phyloP scores from a whole-genome alignment of 2,329 filamentous ascomycete species.

The Verticillium albo-atrum region DNA sequence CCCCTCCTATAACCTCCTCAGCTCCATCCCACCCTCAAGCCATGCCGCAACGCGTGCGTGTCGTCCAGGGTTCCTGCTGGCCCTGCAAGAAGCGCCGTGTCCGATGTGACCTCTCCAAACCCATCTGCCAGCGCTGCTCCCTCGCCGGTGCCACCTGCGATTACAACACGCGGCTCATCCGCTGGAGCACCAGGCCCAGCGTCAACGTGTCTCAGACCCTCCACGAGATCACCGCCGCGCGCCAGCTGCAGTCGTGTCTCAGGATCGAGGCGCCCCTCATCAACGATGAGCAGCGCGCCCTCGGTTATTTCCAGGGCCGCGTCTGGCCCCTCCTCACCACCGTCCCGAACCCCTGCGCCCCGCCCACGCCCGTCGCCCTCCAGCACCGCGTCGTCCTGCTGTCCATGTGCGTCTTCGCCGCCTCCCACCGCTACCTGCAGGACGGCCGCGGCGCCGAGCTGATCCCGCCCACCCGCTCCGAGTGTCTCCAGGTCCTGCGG shows the following conservation, averaged over 20 bases:
- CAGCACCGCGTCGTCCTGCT: constrained; percentile 26
- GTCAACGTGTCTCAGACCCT: constrained; percentile 20
- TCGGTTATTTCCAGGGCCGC: constrained; percentile 27
- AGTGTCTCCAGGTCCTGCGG: constrained; percentile 25
- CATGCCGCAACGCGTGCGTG: constrained; percentile 8
- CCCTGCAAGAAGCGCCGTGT: constrained; percentile 38
- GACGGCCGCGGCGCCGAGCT: constrained; percentile 20
- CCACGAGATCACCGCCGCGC: constrained; percentile 18
- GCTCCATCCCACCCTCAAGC: no score
- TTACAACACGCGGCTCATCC: constrained; percentile 33
- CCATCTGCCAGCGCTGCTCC: constrained; percentile 30
- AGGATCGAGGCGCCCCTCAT: constrained; percentile 9
- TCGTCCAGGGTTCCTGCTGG: constrained; percentile 38
- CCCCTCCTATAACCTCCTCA: not conserved
- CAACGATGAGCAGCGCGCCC: constrained; percentile 21
- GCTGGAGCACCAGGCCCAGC: constrained; percentile 34
- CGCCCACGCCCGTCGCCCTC: constrained; percentile 22
- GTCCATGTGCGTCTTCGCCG: constrained; percentile 24
- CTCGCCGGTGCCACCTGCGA: constrained; percentile 17
- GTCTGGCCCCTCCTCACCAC: constrained; percentile 27
- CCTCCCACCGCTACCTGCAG: constrained; percentile 24
- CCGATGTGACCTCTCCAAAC: constrained; percentile 34
- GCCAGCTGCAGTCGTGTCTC: constrained; percentile 15
- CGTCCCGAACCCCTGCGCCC: constrained; percentile 20
- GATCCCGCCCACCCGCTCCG: constrained; percentile 18